Conservation (phyloP, 345 rosid species). For the Dimocarpus longan region DNA sequence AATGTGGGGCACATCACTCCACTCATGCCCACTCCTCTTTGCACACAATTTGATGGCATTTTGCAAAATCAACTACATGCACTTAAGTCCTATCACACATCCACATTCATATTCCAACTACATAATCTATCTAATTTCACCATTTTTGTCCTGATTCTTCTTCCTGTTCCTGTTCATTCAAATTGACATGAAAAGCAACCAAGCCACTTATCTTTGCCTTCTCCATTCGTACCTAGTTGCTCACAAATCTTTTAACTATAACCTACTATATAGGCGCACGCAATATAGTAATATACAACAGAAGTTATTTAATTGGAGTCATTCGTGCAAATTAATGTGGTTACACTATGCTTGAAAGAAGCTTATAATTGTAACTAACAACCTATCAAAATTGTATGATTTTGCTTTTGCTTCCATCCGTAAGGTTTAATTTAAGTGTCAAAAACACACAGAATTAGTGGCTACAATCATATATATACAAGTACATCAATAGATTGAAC, state of each 20-base stretch:
- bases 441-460: too few species aligned
- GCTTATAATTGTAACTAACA: not conserved
- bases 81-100: not conserved
- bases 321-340: not conserved
- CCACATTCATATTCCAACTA: not conserved
- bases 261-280: too few species aligned
- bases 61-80: not conserved
- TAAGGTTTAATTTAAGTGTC: too few species aligned
- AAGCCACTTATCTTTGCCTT: not conserved
- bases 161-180: not conserved
- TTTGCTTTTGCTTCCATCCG: too few species aligned
- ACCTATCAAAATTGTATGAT: too few species aligned
- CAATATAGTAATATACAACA: too few species aligned
- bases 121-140: not conserved
- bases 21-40: not conserved
- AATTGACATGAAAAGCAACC: too few species aligned
- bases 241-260: not conserved
- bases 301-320: not conserved
- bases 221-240: not conserved
- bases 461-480: too few species aligned
- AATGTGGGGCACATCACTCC: constrained; percentile 6
- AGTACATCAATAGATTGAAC: too few species aligned
- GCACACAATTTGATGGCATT: not conserved
- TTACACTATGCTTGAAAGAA: not conserved
- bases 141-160: not conserved